Percentiles rank a stretch among this genome's conserved stretches.
Evolutionary conservation across 495 filamentous ascomycete species (phyloP).

Genomic region (Thermothielavioides terrestris): DNA sequence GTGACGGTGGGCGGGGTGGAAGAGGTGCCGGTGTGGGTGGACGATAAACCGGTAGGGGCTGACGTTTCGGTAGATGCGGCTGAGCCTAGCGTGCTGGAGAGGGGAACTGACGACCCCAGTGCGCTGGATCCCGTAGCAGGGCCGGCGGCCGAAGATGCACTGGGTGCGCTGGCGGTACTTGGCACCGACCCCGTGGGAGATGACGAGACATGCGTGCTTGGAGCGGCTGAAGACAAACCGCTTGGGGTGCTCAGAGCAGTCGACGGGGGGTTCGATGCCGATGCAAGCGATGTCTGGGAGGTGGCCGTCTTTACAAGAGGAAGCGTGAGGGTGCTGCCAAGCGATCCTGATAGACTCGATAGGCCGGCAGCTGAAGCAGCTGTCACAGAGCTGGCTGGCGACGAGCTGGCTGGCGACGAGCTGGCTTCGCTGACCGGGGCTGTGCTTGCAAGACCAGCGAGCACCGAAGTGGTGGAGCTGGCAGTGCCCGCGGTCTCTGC

Average conservation of each 20-base stretch:
- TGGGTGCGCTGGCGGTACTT: background rate
- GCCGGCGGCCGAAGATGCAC: background rate
- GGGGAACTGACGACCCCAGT: background rate
- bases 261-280: background rate
- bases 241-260: no score
- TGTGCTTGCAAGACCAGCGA: background rate
- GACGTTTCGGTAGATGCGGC: background rate
- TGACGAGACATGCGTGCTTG: background rate
- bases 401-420: background rate
- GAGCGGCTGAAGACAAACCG: background rate
- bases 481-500: background rate
- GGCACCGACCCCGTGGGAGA: background rate
- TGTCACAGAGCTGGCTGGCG: no score
- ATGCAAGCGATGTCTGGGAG: background rate
- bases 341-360: no score
- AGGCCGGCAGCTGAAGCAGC: no score
- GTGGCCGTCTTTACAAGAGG: background rate
- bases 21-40: background rate
- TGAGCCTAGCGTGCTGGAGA: background rate
- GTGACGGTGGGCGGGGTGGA: conserved; percentile 3
- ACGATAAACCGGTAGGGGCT: background rate
- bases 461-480: background rate
- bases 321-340: background rate
- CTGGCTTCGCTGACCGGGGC: background rate
- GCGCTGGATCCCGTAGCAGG: background rate